These are phyloP conservation scores for Coemansia sp. DNA, from an alignment of 192 early-diverging fungal species.

Conservation along the genomic window DNA sequence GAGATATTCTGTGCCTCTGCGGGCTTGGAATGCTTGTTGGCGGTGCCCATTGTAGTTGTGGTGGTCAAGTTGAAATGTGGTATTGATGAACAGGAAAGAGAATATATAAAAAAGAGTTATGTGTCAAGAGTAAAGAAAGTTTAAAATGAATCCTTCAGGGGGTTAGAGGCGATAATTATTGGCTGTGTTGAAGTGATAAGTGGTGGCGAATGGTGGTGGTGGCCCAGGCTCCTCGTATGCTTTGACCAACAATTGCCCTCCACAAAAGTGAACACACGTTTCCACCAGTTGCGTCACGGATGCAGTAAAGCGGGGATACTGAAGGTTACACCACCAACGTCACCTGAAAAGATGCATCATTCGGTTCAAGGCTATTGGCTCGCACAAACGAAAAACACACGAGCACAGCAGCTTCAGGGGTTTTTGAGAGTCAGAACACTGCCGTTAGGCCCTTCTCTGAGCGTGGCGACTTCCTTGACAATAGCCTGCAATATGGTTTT, in stretches of 20 bases:
- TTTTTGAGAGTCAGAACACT: too few relatives aligned
- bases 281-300: too few relatives aligned
- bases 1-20: conserved; percentile 14
- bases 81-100: neutral
- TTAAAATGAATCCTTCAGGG: neutral
- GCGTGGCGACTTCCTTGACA: conserved; percentile 46
- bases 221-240: too few relatives aligned
- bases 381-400: too few relatives aligned
- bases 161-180: neutral
- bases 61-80: neutral
- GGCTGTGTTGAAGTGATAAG: neutral
- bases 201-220: neutral
- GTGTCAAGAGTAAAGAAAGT: neutral
- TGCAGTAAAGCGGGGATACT: too few relatives aligned
- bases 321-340: neutral
- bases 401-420: too few relatives aligned
- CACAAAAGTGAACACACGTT: too few relatives aligned
- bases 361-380: neutral
- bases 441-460: conserved; percentile 18
- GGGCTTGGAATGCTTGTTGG: conserved; percentile 1
- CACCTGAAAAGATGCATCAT: conserved; percentile 1
- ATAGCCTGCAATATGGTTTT: conserved; percentile 35
- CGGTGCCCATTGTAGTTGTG: neutral
- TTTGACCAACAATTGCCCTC: too few relatives aligned
- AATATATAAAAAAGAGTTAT: neutral